Evolutionary conservation across 202 grass and related monocot genomes (phyloP).

Genomic region (Saccharum hybrid): DNA sequence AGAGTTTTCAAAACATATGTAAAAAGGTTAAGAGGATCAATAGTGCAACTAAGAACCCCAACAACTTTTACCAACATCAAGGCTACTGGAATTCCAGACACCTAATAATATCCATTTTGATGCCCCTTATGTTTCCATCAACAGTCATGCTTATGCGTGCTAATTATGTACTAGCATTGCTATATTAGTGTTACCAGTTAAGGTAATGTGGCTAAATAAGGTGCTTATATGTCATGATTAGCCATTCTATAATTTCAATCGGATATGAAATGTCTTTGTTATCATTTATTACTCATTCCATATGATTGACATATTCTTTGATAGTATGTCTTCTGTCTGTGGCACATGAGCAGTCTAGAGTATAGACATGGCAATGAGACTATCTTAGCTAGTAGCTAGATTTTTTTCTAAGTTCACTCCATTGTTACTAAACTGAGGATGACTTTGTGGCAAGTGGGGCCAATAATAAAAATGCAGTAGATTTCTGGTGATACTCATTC

Average conservation of each 20-base stretch:
- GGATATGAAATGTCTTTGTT: neutral
- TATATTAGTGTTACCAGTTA: conserved; percentile 22
- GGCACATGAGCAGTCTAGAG: neutral
- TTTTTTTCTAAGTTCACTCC: neutral
- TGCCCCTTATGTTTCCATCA: conserved; percentile 24
- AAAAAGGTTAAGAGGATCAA: conserved; percentile 7
- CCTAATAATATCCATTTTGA: neutral
- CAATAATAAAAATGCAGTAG: neutral
- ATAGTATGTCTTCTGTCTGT: conserved; percentile 8
- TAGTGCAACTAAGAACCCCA: neutral
- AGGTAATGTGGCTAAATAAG: neutral
- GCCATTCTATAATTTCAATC: neutral
- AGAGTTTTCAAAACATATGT: neutral
- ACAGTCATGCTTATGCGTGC: neutral
- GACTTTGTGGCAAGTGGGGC: neutral
- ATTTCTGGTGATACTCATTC: neutral
- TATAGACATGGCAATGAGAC: neutral
- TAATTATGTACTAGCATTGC: neutral
- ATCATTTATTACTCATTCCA: conserved; percentile 7
- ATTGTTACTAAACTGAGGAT: neutral
- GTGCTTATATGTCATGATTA: neutral
- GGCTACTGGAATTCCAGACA: conserved; percentile 14
- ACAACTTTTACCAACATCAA: conserved; percentile 2
- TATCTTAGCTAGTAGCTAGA: neutral
- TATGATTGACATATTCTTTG: neutral